A percentile compares a stretch with the other conserved stretches of the same genome.
phyloP scores from a whole-genome alignment of 768 basidiomycete genomes.

The Dacryopinax spathularia region DNA sequence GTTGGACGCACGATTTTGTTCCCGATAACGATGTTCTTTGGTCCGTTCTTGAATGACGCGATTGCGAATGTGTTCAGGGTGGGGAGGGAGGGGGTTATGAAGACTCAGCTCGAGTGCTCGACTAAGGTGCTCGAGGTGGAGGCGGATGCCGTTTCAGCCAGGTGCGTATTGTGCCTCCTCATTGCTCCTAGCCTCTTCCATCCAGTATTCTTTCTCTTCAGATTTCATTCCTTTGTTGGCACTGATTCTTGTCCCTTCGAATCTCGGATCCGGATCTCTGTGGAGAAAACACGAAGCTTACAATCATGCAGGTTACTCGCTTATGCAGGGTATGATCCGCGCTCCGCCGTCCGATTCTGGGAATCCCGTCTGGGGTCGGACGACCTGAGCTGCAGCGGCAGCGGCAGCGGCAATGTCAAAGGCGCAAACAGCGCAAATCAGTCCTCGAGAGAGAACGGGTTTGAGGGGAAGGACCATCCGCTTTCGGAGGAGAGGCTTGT shows the following conservation, averaged over 20 bases:
- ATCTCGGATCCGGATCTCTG: no score
- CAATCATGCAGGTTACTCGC: constrained; percentile 69
- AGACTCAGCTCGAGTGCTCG: constrained; percentile 60
- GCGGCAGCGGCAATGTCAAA: constrained; percentile 15
- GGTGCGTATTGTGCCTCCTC: no score
- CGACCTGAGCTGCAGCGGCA: constrained; percentile 11
- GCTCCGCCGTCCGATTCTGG: constrained; percentile 72
- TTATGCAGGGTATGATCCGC: constrained; percentile 80
- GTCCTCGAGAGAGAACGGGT: constrained; percentile 36
- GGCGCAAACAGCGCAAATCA: background rate
- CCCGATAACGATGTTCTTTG: constrained; percentile 72
- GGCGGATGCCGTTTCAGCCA: constrained; percentile 75
- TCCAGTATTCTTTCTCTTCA: background rate
- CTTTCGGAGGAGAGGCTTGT: constrained; percentile 48
- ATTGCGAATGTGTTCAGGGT: constrained; percentile 67
- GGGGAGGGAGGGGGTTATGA: constrained; percentile 43
- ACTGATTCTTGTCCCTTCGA: background rate
- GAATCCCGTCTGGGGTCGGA: constrained; percentile 28
- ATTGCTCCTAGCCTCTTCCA: background rate
- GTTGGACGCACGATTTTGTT: constrained; percentile 65
- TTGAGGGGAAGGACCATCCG: constrained; percentile 43
- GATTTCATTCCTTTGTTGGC: constrained; percentile 5
- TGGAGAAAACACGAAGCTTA: background rate
- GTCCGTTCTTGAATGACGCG: constrained; percentile 91
- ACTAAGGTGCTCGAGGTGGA: constrained; percentile 78